A percentile compares a stretch with the other conserved stretches of the same genome.
Evolutionary conservation across 805 yeast genomes (phyloP).

Genomic region (Ogataea siamensis): DNA sequence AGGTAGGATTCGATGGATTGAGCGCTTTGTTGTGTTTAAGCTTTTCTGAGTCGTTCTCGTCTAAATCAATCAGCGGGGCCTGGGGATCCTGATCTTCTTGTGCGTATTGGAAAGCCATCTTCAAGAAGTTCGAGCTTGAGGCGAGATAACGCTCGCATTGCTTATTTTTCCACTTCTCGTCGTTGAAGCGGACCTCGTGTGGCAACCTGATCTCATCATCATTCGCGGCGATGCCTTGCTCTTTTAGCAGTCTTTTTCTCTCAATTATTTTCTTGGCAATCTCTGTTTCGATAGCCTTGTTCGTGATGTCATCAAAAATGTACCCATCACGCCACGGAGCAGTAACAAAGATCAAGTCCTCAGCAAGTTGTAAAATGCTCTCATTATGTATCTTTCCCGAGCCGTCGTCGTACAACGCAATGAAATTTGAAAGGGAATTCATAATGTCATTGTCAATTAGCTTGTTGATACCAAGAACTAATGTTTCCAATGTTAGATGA

Average conservation of each 20-base stretch:
- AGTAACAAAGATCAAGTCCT: constrained; percentile 79
- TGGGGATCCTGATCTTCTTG: constrained; percentile 57
- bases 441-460: constrained; percentile 71
- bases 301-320: constrained; percentile 62
- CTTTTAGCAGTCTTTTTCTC: constrained; percentile 35
- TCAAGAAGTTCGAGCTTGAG: constrained; percentile 83
- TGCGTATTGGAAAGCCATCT: constrained; percentile 88
- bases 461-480: constrained; percentile 70
- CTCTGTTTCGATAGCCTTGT: constrained; percentile 58
- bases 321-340: constrained; percentile 80
- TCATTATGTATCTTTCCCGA: constrained; percentile 70
- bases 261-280: constrained; percentile 61
- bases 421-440: constrained; percentile 75
- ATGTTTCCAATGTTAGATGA: constrained; percentile 62
- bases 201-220: constrained; percentile 50
- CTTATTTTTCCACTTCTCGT: constrained; percentile 55
- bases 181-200: constrained; percentile 58
- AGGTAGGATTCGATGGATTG: constrained; percentile 75
- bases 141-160: constrained; percentile 80
- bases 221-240: constrained; percentile 30
- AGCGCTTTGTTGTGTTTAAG: constrained; percentile 73
- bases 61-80: constrained; percentile 42
- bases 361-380: constrained; percentile 79
- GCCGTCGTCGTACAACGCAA: constrained; percentile 66
- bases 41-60: constrained; percentile 33